These are phyloP conservation scores for Tricholoma flavovirens DNA, from an alignment of 768 basidiomycete genomes.

Conservation along the genomic window DNA sequence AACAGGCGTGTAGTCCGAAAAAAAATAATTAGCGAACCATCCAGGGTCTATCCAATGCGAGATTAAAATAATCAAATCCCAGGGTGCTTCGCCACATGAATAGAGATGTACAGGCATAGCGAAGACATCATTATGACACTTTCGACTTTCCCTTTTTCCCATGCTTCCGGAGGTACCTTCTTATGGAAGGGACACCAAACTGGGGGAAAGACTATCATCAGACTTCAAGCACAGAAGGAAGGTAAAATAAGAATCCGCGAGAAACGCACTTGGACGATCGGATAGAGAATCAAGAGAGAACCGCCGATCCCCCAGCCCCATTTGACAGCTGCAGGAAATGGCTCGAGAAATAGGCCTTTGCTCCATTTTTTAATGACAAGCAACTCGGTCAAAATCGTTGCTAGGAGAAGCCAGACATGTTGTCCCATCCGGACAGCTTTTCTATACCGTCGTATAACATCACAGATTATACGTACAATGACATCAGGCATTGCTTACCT, in stretches of 20 bases:
- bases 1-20: not conserved
- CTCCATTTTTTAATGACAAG: conserved; percentile 83
- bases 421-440: conserved; percentile 86
- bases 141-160: conserved; percentile 32
- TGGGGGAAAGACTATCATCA: conserved; percentile 22
- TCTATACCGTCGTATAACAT: conserved; percentile 29
- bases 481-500: conserved; percentile 38
- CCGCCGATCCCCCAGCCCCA: conserved; percentile 62
- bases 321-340: conserved; percentile 57
- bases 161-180: conserved; percentile 47
- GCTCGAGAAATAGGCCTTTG: conserved; percentile 58
- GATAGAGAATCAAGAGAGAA: conserved; percentile 62
- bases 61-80: not conserved
- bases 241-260: not conserved
- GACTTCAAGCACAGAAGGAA: not conserved
- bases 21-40: not conserved
- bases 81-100: not conserved
- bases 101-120: not conserved
- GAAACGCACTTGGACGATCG: conserved; percentile 52
- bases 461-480: not conserved
- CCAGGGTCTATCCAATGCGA: not conserved
- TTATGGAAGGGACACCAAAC: conserved; percentile 61
- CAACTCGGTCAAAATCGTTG: conserved; percentile 79
- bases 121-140: conserved; percentile 17
- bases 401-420: conserved; percentile 81